Base-by-base conservation (phyloP, 306 rosid genomes). In the Trifolium subterraneum region DNA sequence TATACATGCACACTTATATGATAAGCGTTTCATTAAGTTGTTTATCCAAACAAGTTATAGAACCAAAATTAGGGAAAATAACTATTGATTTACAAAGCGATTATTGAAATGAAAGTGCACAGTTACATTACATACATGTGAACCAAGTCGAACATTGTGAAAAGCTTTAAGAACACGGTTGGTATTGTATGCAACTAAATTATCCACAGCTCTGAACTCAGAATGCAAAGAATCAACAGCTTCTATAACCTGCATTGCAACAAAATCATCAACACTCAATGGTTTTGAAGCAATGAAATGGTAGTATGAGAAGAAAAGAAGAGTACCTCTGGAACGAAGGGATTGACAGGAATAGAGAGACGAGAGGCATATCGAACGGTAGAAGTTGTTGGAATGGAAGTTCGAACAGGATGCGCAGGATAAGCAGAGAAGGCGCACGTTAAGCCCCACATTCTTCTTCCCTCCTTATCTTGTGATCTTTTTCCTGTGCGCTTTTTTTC, bases 181-280 rank as follows among this genome's bases (percentile, higher is more conserved):
- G 31, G 93, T 84, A 76, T 90, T 93, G 82, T 78, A 63, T 10
- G 98, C 98, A 52, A 89, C 97, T 87, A 93, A 82, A 85, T 85
- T 79, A 85, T 93, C 98, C 68, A 93, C 92, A 11, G 83, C 92
- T 81, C 91, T 87, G 83, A 90, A 93, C 87, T 90, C 96, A 23
- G 85, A 75, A 78, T 86, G 78, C 81, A 93, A 84, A 13, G 90
- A 78, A 73, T 84, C 91, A 56, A 88, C 97, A 29, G 98, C 97
- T 82, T 87, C 82, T 25, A 82, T 90, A 77, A 89, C 96, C 98
- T 93, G 85, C 80, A 81, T 74, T 69, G 70, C 51, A 68, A 38
- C 23, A 83, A 79, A 54, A 62, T 69, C 29, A 23, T 69, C 20
- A 23, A 20, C 6, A 27, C 16, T 18, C 23, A 52, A 48, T 71